Percentiles rank a stretch among this genome's conserved stretches.
Evolutionary conservation across 1,139 yeast species (phyloP).

Genomic region (Pneumocystis murina): DNA sequence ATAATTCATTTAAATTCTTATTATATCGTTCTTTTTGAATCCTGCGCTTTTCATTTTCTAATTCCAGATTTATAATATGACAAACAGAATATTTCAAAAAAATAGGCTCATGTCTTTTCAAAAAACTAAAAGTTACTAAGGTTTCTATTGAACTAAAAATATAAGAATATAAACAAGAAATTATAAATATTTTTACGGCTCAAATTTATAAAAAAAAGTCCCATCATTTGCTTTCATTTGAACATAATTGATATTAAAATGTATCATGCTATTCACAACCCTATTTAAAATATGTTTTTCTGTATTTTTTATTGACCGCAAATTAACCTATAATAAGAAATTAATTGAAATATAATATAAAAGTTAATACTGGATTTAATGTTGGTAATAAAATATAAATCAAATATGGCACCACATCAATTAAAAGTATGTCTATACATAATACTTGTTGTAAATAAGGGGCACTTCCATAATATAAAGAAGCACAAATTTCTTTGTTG

Average conservation of each 20-base stretch:
- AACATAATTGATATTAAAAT: slow-evolving; percentile 18
- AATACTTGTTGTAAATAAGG: slow-evolving; percentile 17
- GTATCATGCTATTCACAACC: slow-evolving; percentile 19
- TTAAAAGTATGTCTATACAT: slow-evolving; percentile 13
- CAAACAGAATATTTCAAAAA: slow-evolving; percentile 18
- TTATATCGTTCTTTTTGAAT: slow-evolving; percentile 2
- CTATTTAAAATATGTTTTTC: slow-evolving; percentile 14
- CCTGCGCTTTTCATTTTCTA: slow-evolving; percentile 4
- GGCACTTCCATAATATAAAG: slow-evolving; percentile 15
- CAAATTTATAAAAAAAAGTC: slow-evolving; percentile 20
- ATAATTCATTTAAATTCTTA: slow-evolving; percentile 9
- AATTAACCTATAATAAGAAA: slow-evolving; percentile 9
- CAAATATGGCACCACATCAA: slow-evolving; percentile 23
- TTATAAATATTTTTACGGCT: slow-evolving; percentile 17
- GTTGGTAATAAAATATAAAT: slow-evolving; percentile 20
- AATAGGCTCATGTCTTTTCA: slow-evolving; percentile 8
- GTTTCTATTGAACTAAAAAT: slow-evolving; percentile 1
- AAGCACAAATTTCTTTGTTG: slow-evolving; percentile 19
- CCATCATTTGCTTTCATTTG: slow-evolving; percentile 23
- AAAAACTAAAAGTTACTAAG: not conserved
- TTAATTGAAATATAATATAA: not conserved
- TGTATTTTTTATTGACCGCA: slow-evolving; percentile 15
- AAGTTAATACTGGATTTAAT: slow-evolving; percentile 13
- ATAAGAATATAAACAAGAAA: not conserved
- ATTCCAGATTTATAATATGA: slow-evolving; percentile 17